Evolutionary conservation across 73 alveolate species (phyloP).

Genomic region (Paramecium bursaria): DNA sequence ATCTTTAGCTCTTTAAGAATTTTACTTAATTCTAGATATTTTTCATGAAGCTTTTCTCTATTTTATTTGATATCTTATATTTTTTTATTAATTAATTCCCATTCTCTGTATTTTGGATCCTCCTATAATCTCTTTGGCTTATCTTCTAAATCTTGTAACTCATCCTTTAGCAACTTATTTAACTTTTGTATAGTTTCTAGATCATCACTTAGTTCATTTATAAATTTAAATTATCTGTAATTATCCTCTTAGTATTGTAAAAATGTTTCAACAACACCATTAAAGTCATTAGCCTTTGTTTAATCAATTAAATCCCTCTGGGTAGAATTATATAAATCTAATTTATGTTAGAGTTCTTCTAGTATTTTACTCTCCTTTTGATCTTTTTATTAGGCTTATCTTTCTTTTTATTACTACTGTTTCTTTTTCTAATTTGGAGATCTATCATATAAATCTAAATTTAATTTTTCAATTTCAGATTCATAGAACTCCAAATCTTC

Average conservation of each 20-base stretch:
- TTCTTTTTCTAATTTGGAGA: constrained; percentile 39
- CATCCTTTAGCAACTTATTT: not conserved
- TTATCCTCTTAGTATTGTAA: constrained; percentile 32
- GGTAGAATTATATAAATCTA: constrained; percentile 1
- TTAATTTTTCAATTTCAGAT: constrained; percentile 8
- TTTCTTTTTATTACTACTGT: constrained; percentile 33
- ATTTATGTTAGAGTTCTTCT: not conserved
- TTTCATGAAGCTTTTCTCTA: constrained; percentile 1
- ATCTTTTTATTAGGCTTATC: constrained; percentile 37
- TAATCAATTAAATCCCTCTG: constrained; percentile 2
- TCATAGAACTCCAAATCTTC: constrained; percentile 27
- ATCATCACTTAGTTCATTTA: constrained; percentile 38
- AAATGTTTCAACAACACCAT: constrained; percentile 45
- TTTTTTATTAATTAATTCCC: constrained; percentile 3
- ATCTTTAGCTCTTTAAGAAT: constrained; percentile 49
- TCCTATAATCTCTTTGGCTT: constrained; percentile 10
- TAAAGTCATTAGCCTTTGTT: constrained; percentile 29
- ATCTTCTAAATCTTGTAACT: constrained; percentile 18
- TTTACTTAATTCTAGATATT: not conserved
- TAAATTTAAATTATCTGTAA: constrained; percentile 45
- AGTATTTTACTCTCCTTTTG: constrained; percentile 24
- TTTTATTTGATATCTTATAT: not conserved
- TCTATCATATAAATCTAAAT: constrained; percentile 24
- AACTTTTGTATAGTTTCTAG: constrained; percentile 36
- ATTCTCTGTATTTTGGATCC: constrained; percentile 30